Evolutionary conservation across 2,329 filamentous ascomycete genomes (phyloP), one percentile per base, ranked within the genome.

Genomic region (Magnaporthales sp.): DNA sequence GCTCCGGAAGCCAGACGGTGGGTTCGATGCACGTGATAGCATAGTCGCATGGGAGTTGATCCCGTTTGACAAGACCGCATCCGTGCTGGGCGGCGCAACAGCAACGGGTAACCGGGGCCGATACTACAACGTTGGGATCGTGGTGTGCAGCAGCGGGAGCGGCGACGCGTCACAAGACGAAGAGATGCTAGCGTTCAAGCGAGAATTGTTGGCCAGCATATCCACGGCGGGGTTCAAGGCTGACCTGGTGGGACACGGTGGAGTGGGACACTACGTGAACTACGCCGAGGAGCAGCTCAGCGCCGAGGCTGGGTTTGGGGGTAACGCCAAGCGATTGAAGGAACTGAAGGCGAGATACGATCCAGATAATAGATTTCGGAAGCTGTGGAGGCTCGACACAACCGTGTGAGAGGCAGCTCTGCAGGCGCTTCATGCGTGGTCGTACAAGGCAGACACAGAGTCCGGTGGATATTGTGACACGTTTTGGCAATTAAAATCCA

Each of bases 391-490:
- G 63, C 63, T 64, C 26, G 63, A 10, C 5, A 26, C 22, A 10
- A 51, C 19, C n/a, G 15, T 51, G 38, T 8, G 9, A 51, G 19
- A 51, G 38, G 30, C 30, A 31, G 9, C n/a, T 31, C 30, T 31
- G 30, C n/a, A 31, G 30, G 30, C 9, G 30, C 9, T 31, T 31
- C 30, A 31, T 31, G 30, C n/a, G n/a, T n/a, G n/a, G n/a, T n/a
- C n/a, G 30, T 31, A 31, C 30, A n/a, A 51, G 62, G 66, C 69
- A 68, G 24, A 64, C n/a, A n/a, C n/a, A 63, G 31, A 64, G 31
- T 15, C 27, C 31, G 24, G n/a, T 15, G 29, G 38, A 26, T 24
- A 54, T 29, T 65, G 7, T 62, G 27, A 30, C 32, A 46, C 32
- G 3, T 19, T 30, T 31, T 31, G 61, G 24, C 8, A 22, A 46